Conservation (phyloP, 805 yeast genomes). For the Yarrowia phangngaensis region DNA sequence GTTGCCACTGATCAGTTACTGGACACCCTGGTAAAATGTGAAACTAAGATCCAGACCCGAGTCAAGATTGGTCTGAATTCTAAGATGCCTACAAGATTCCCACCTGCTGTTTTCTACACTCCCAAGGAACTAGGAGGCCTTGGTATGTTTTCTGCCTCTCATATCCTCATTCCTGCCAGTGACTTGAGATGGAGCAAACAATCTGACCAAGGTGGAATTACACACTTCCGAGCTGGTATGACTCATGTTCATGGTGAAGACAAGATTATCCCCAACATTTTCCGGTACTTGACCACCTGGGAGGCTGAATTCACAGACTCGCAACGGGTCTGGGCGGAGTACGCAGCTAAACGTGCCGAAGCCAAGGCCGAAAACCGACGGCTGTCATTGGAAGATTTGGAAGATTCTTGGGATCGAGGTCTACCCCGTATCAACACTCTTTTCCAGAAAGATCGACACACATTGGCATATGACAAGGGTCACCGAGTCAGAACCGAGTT, state of each 20-base stretch:
- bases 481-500: constrained; percentile 79
- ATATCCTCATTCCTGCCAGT: constrained; percentile 87
- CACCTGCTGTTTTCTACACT: constrained; percentile 97
- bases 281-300: constrained; percentile 92
- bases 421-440: constrained; percentile 92
- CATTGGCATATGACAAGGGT: constrained; percentile 92
- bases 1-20: constrained; percentile 73
- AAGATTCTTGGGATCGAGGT: constrained; percentile 95
- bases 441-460: constrained; percentile 91
- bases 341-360: constrained; percentile 82
- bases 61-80: constrained; percentile 94
- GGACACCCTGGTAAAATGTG: constrained; percentile 82
- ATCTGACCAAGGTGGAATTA: constrained; percentile 81
- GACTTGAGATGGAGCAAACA: constrained; percentile 89
- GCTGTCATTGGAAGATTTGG: constrained; percentile 86
- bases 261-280: constrained; percentile 84
- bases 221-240: constrained; percentile 94
- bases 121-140: constrained; percentile 97
- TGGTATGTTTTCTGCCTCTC: constrained; percentile 97
- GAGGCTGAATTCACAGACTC: constrained; percentile 93
- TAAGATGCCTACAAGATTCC: constrained; percentile 97
- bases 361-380: constrained; percentile 83
- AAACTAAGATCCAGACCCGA: constrained; percentile 87
- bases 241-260: constrained; percentile 59
- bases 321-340: constrained; percentile 96